A percentile compares a stretch with the other conserved stretches of the same genome.
Conservation (phyloP, 768 basidiomycete species). For the Lyophyllum semitale region DNA sequence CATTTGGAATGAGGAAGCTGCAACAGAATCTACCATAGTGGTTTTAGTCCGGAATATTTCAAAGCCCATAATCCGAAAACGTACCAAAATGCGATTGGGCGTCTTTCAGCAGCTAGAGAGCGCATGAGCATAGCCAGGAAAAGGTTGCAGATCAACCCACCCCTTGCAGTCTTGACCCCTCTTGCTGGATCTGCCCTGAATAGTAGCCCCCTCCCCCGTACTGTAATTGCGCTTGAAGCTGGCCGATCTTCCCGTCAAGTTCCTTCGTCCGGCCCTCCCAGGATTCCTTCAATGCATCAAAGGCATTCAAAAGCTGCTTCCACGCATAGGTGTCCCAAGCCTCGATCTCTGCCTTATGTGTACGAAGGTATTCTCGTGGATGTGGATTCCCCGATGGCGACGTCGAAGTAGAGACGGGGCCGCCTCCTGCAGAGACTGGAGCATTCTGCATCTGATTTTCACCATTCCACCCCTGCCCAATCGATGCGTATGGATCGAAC, state of each 20-base stretch:
- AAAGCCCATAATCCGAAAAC: constrained; percentile 12
- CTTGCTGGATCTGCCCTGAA: constrained; percentile 51
- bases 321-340: constrained; percentile 70
- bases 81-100: constrained; percentile 54
- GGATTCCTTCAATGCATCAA: constrained; percentile 64
- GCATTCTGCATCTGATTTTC: constrained; percentile 18
- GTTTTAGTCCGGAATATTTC: not conserved
- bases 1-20: constrained; percentile 75
- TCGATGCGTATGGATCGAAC: constrained; percentile 53
- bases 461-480: constrained; percentile 45
- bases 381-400: constrained; percentile 49
- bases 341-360: constrained; percentile 69
- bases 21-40: constrained; percentile 52
- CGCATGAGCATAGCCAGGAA: constrained; percentile 6
- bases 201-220: constrained; percentile 47
- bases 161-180: constrained; percentile 57
- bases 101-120: constrained; percentile 52
- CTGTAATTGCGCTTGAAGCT: constrained; percentile 47
- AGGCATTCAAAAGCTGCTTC: constrained; percentile 66
- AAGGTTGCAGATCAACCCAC: constrained; percentile 39
- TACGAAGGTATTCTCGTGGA: constrained; percentile 68
- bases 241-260: constrained; percentile 45
- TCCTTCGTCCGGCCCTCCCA: constrained; percentile 67
- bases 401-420: constrained; percentile 23
- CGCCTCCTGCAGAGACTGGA: constrained; percentile 16